phyloP scores from a whole-genome alignment of 2,329 filamentous ascomycete genomes.

The Uncinocarpus reesii region DNA sequence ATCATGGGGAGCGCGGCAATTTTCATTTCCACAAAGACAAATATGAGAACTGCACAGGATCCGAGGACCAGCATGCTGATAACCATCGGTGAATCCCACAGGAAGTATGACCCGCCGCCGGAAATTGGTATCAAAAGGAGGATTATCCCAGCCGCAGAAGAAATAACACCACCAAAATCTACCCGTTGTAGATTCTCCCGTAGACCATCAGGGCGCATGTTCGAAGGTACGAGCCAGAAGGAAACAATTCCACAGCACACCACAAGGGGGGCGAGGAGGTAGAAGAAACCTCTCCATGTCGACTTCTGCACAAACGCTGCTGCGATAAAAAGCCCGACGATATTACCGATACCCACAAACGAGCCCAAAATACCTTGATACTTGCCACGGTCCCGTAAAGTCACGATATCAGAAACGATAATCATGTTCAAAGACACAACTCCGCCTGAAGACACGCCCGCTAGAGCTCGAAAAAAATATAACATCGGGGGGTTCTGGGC shows the following conservation, averaged over 20 bases:
- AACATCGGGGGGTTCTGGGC: slow-evolving; percentile 46
- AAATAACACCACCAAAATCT: slow-evolving; percentile 41
- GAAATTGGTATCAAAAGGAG: slow-evolving; percentile 44
- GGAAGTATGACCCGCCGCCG: slow-evolving; percentile 51
- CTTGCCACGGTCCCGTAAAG: slow-evolving; percentile 49
- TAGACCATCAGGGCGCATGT: slow-evolving; percentile 42
- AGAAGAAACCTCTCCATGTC: neutral
- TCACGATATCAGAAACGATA: slow-evolving; percentile 52
- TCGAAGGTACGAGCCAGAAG: neutral
- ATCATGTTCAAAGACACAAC: slow-evolving; percentile 50
- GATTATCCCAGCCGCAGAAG: slow-evolving; percentile 37
- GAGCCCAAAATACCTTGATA: slow-evolving; percentile 48
- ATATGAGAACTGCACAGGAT: slow-evolving; percentile 18
- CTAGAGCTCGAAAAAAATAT: slow-evolving; percentile 50
- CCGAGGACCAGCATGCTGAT: slow-evolving; percentile 48
- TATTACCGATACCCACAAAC: slow-evolving; percentile 46
- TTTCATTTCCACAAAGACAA: slow-evolving; percentile 32
- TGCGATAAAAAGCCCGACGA: slow-evolving; percentile 45
- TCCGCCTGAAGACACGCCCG: slow-evolving; percentile 52
- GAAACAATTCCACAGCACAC: slow-evolving; percentile 15
- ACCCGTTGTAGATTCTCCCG: slow-evolving; percentile 46
- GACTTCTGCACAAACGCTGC: slow-evolving; percentile 32
- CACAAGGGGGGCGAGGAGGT: slow-evolving; percentile 23
- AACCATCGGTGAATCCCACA: slow-evolving; percentile 48
- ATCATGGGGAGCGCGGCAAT: slow-evolving; percentile 20